Percentiles rank a stretch among this genome's conserved stretches.
These are phyloP conservation scores for Nelumbo lutea DNA, from an alignment of 164 flowering plant genomes.

Conservation along the genomic window DNA sequence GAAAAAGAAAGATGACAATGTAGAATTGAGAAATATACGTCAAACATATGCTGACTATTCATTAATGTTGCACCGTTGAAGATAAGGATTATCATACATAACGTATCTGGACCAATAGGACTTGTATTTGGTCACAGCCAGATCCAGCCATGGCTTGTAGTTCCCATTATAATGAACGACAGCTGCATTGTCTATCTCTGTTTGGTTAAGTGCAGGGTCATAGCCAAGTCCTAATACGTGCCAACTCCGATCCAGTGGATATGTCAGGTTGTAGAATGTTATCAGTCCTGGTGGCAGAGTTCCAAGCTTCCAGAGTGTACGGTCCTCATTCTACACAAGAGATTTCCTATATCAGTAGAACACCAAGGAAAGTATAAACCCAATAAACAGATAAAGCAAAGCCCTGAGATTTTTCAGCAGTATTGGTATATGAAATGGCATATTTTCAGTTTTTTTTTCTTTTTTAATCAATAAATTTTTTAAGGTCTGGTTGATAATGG, in stretches of 20 bases:
- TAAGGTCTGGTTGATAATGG: too few relatives aligned
- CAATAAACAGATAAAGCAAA: neutral
- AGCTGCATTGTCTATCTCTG: slow-evolving; percentile 80
- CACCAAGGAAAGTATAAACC: neutral
- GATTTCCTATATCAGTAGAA: neutral
- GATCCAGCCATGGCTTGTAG: slow-evolving; percentile 95
- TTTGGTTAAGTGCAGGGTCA: slow-evolving; percentile 88
- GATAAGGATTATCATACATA: slow-evolving; percentile 64
- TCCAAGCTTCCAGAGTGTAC: slow-evolving; percentile 81
- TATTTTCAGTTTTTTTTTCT: too few relatives aligned
- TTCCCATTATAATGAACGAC: slow-evolving; percentile 96
- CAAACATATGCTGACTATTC: slow-evolving; percentile 9
- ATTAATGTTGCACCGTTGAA: slow-evolving; percentile 56
- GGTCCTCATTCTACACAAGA: slow-evolving; percentile 76
- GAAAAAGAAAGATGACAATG: neutral
- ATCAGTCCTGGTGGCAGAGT: too few relatives aligned
- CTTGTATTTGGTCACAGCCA: slow-evolving; percentile 80
- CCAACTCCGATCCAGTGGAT: slow-evolving; percentile 84
- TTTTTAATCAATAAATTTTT: too few relatives aligned
- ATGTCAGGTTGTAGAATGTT: slow-evolving; percentile 60
- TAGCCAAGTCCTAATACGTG: slow-evolving; percentile 95
- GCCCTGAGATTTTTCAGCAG: too few relatives aligned
- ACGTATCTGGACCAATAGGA: slow-evolving; percentile 82
- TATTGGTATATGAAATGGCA: too few relatives aligned
- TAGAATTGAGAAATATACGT: too few relatives aligned